These are phyloP conservation scores for Taphrina pruni DNA, from an alignment of 1,139 yeast species.

Conservation along the genomic window DNA sequence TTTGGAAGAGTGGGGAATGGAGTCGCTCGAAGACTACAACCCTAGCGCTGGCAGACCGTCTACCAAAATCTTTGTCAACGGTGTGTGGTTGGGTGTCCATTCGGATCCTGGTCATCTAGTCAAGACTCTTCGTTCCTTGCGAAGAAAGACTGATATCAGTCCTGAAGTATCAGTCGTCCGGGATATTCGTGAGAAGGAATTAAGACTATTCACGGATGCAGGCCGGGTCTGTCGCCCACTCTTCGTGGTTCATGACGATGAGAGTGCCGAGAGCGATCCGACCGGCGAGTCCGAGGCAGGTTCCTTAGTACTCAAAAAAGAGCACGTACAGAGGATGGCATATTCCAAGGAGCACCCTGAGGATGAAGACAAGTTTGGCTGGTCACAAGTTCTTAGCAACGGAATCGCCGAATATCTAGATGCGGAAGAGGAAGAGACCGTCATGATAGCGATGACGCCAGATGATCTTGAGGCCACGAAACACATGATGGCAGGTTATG, in stretches of 20 bases:
- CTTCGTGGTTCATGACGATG: slow-evolving; percentile 85
- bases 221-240: slow-evolving; percentile 97
- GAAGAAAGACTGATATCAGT: slow-evolving; percentile 94
- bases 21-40: slow-evolving; percentile 92
- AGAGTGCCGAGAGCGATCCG: slow-evolving; percentile 58
- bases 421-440: slow-evolving; percentile 97
- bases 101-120: slow-evolving; percentile 91
- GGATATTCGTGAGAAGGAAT: slow-evolving; percentile 94
- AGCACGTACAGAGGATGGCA: slow-evolving; percentile 73
- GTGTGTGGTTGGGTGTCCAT: slow-evolving; percentile 99
- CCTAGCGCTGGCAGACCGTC: slow-evolving; percentile 92
- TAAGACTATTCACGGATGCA: slow-evolving; percentile 95
- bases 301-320: slow-evolving; percentile 81
- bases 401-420: slow-evolving; percentile 94
- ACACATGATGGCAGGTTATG: slow-evolving; percentile 59
- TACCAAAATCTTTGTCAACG: slow-evolving; percentile 93
- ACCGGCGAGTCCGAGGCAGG: slow-evolving; percentile 59
- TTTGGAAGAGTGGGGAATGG: slow-evolving; percentile 99
- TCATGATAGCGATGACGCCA: slow-evolving; percentile 98
- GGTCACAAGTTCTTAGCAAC: slow-evolving; percentile 81
- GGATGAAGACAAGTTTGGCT: slow-evolving; percentile 68
- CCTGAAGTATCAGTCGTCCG: slow-evolving; percentile 96
- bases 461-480: slow-evolving; percentile 84
- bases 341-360: slow-evolving; percentile 66
- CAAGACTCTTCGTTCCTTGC: slow-evolving; percentile 84